phyloP scores from a whole-genome alignment of 805 yeast species.

The Spathaspora hagerdaliae region DNA sequence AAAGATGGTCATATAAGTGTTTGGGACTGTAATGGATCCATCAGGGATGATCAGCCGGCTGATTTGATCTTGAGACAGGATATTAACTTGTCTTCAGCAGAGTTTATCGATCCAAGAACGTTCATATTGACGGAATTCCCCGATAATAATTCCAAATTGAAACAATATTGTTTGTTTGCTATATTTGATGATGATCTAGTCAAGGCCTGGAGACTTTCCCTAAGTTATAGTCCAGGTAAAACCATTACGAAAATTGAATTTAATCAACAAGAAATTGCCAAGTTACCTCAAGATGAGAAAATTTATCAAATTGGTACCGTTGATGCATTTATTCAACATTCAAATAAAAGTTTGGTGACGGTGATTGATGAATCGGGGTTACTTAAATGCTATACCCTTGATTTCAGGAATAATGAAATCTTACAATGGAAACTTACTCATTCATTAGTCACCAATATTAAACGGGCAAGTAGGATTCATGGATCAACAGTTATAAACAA shows the following conservation, averaged over 20 bases:
- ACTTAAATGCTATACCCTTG: conserved; percentile 12
- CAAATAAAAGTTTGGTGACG: conserved; percentile 42
- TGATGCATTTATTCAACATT: conserved; percentile 16
- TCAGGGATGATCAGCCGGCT: conserved; percentile 27
- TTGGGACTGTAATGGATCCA: conserved; percentile 54
- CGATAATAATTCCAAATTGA: not conserved
- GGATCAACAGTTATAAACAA: conserved; percentile 72
- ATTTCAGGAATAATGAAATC: conserved; percentile 19
- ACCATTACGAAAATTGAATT: conserved; percentile 13
- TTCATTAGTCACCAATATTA: conserved; percentile 52
- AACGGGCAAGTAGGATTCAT: conserved; percentile 49
- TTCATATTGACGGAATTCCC: conserved; percentile 17
- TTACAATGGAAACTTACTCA: conserved; percentile 53
- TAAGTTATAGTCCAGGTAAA: conserved; percentile 10
- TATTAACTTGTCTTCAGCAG: not conserved
- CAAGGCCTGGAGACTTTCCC: conserved; percentile 39
- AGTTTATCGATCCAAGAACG: conserved; percentile 16
- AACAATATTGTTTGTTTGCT: conserved; percentile 43
- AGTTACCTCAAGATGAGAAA: conserved; percentile 34
- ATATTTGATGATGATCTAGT: conserved; percentile 38
- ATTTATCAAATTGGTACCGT: conserved; percentile 50
- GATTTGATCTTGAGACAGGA: conserved; percentile 14
- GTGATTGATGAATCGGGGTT: conserved; percentile 45
- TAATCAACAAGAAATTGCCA: conserved; percentile 27
- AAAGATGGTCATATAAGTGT: conserved; percentile 41